These are phyloP conservation scores for Aspergillus udagawae DNA, from an alignment of 2,329 filamentous ascomycete genomes.

Conservation along the genomic window DNA sequence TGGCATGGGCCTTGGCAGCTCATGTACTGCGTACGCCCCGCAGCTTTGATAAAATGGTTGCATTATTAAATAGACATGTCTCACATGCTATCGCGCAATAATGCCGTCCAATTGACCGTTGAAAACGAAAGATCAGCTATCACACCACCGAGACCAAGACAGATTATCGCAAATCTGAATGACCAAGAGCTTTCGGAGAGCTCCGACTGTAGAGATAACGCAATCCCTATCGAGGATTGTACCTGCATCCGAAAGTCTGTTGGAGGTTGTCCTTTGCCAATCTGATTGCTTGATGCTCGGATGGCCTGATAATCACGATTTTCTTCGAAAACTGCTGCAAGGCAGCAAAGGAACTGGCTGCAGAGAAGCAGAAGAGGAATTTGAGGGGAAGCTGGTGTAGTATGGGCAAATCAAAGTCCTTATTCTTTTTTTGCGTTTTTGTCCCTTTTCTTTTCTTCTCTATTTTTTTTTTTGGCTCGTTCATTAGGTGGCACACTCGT, in stretches of 20 bases:
- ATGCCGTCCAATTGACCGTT: conserved; percentile 5
- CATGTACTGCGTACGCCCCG: conserved; percentile 4
- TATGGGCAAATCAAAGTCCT: neutral
- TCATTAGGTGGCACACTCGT: neutral
- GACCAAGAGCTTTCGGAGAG: neutral
- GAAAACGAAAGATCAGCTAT: neutral
- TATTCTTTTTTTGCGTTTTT: neutral
- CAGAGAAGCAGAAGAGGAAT: neutral
- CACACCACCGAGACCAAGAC: neutral
- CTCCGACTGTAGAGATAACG: neutral
- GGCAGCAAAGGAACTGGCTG: neutral
- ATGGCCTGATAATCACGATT: neutral
- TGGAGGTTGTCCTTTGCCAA: neutral
- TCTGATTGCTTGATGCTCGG: neutral
- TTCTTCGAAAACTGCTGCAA: neutral
- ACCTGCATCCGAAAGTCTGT: conserved; percentile 1
- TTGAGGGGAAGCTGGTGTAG: neutral
- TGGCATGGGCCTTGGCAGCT: neutral
- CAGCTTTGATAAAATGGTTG: conserved; percentile 14
- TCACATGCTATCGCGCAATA: conserved; percentile 12
- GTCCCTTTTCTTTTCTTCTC: neutral
- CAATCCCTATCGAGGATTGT: conserved; percentile 4
- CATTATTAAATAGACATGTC: conserved; percentile 12
- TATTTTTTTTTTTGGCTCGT: too few species aligned
- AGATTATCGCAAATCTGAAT: conserved; percentile 1